Evolutionary conservation across 129 eudicot species (phyloP).

Genomic region (Flaveria linearis): DNA sequence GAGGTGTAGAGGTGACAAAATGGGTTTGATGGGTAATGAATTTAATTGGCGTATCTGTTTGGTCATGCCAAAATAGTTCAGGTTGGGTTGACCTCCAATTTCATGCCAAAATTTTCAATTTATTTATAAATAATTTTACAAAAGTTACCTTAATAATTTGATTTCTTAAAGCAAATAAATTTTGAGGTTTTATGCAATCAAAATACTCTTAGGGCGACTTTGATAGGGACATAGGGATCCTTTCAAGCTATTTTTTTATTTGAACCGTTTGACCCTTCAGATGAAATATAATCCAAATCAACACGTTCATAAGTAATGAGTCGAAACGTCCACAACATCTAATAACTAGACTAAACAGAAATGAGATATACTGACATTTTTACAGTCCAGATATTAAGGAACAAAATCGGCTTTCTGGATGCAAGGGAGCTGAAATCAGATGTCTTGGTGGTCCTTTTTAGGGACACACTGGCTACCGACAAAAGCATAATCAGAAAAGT

Average conservation of each 20-base stretch:
- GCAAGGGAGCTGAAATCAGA: slow-evolving; percentile 78
- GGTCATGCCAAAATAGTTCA: background rate
- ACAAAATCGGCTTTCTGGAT: slow-evolving; percentile 77
- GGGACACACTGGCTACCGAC: slow-evolving; percentile 64
- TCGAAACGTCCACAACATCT: no score
- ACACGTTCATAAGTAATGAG: background rate
- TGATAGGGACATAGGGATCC: background rate
- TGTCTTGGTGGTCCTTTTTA: slow-evolving; percentile 50
- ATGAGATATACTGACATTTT: slow-evolving; percentile 49
- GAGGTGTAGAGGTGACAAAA: background rate
- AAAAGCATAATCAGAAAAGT: slow-evolving; percentile 80
- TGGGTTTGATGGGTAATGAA: background rate
- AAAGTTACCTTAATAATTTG: background rate
- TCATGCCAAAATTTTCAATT: background rate
- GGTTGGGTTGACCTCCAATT: background rate
- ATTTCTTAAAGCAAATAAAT: background rate
- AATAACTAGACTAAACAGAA: background rate
- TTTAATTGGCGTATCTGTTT: background rate
- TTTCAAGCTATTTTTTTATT: background rate
- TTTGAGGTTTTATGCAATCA: background rate
- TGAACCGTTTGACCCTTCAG: background rate
- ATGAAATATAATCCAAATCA: background rate
- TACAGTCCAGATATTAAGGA: slow-evolving; percentile 98
- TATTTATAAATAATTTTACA: background rate
- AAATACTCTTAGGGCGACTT: background rate